These are phyloP conservation scores for Paraurostyla sp. DNA, from an alignment of 73 alveolate species.

Conservation along the genomic window DNA sequence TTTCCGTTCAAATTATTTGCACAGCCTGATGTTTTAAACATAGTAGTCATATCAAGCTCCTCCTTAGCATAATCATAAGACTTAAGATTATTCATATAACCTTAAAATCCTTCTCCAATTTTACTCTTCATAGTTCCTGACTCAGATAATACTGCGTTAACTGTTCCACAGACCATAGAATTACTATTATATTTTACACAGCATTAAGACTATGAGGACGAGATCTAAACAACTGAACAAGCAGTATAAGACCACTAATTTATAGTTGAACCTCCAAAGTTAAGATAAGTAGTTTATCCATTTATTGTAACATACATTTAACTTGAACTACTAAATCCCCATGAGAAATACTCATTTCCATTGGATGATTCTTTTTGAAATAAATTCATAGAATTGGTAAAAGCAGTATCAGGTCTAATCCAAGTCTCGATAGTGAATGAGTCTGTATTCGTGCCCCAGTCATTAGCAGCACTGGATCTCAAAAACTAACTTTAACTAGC, in stretches of 20 bases:
- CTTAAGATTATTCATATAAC: neutral
- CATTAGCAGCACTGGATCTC: neutral
- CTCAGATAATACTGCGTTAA: neutral
- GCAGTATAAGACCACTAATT: conserved; percentile 6
- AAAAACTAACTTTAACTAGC: neutral
- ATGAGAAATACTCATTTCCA: neutral
- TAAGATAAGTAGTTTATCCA: neutral
- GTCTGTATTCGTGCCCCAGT: neutral
- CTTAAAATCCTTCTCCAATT: neutral
- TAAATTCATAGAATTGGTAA: neutral
- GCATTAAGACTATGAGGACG: neutral
- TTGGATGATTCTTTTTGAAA: neutral
- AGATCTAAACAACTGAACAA: neutral
- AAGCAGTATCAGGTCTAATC: neutral
- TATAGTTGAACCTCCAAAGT: neutral
- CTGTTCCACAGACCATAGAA: neutral
- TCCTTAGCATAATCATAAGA: neutral
- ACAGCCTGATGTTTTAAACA: neutral
- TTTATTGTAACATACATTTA: neutral
- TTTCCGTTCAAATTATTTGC: neutral
- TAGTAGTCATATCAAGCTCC: neutral
- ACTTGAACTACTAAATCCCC: neutral
- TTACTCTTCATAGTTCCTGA: neutral
- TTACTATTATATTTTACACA: neutral
- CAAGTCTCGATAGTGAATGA: conserved; percentile 6